These are phyloP conservation scores for Microstegium vimineum DNA, from an alignment of 176 grass and related monocot species.

Conservation along the genomic window DNA sequence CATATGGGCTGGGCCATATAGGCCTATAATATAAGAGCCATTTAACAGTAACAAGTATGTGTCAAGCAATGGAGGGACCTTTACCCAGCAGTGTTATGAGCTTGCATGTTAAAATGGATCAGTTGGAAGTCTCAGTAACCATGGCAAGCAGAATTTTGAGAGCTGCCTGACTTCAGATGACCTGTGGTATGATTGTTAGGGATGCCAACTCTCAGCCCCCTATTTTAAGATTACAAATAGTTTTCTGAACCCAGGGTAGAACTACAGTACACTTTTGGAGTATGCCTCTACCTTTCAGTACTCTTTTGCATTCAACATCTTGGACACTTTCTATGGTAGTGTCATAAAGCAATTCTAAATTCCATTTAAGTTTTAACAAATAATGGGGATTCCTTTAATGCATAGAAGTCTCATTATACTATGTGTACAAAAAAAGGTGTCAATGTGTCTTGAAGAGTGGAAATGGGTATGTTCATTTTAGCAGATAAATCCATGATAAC, in stretches of 20 bases:
- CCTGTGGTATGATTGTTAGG: too few species aligned
- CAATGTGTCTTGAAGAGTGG: constrained; percentile 14
- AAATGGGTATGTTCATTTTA: constrained; percentile 20
- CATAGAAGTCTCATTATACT: too few species aligned
- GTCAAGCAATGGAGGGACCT: background rate
- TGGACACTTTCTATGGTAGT: background rate
- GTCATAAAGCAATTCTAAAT: background rate
- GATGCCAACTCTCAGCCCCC: too few species aligned
- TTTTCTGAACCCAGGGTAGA: background rate
- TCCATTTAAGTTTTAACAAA: too few species aligned
- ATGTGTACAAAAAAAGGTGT: constrained; percentile 11
- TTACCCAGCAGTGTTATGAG: background rate
- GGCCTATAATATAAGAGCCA: too few species aligned
- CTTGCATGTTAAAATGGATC: background rate
- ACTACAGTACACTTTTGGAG: background rate
- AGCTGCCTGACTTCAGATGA: background rate
- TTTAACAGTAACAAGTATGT: background rate
- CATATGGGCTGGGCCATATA: too few species aligned
- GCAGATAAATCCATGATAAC: background rate
- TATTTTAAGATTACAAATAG: too few species aligned
- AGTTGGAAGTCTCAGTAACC: background rate
- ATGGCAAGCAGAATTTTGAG: background rate
- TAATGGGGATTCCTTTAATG: too few species aligned
- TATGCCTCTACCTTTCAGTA: background rate
- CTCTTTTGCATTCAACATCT: background rate